phyloP scores from a whole-genome alignment of 129 eudicot species.

The Flaveria robusta region DNA sequence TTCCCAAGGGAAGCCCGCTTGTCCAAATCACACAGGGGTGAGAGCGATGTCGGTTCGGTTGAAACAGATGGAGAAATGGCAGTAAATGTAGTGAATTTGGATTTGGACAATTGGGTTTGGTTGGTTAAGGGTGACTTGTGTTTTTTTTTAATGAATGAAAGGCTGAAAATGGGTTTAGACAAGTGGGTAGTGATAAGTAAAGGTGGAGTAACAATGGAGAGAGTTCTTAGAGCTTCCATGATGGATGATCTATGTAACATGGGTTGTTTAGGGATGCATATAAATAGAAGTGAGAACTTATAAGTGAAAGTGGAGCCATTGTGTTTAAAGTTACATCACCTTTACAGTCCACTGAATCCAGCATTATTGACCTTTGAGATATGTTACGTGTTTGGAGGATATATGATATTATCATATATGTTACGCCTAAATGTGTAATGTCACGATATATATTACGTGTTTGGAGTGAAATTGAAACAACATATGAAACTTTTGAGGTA shows the following conservation, averaged over 20 bases:
- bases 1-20: slow-evolving; percentile 76
- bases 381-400: too few species aligned
- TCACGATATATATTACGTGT: too few species aligned
- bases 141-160: slow-evolving; percentile 20
- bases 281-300: neutral
- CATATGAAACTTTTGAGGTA: too few species aligned
- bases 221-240: slow-evolving; percentile 60
- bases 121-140: neutral
- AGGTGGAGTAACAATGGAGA: slow-evolving; percentile 35
- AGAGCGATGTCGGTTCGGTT: slow-evolving; percentile 30
- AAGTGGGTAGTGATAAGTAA: slow-evolving; percentile 23
- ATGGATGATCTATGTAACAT: neutral
- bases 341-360: too few species aligned
- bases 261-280: neutral
- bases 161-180: slow-evolving; percentile 34
- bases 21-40: slow-evolving; percentile 67
- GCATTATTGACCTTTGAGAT: too few species aligned
- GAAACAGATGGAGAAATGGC: slow-evolving; percentile 2
- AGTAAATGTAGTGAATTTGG: slow-evolving; percentile 39
- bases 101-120: neutral
- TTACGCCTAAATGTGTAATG: too few species aligned
- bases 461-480: too few species aligned
- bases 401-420: too few species aligned
- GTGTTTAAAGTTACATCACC: too few species aligned
- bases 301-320: neutral